Percentiles rank a stretch among this genome's conserved stretches.
These are phyloP conservation scores for Colletotrichum tanaceti DNA, from an alignment of 2,329 filamentous ascomycete species.

Conservation along the genomic window DNA sequence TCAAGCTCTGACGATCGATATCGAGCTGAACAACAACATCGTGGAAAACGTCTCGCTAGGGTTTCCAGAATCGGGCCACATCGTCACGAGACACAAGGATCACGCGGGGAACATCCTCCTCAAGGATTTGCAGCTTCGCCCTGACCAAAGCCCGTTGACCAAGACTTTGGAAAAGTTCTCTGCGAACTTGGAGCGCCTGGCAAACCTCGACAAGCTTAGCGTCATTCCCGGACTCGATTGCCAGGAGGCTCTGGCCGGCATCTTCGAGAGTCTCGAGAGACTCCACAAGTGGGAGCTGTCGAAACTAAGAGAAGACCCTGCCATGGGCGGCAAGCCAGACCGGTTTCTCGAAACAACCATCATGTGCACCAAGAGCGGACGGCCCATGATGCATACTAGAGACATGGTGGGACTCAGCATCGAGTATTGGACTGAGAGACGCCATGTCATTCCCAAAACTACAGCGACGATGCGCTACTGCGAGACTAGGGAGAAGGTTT, in stretches of 20 bases:
- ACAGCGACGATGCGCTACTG: conserved; percentile 53
- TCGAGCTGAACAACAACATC: conserved; percentile 70
- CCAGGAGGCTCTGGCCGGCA: conserved; percentile 79
- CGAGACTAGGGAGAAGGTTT: conserved; percentile 63
- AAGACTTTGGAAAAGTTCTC: conserved; percentile 78
- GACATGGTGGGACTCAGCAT: conserved; percentile 75
- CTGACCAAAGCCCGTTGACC: conserved; percentile 72
- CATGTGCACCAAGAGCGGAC: conserved; percentile 77
- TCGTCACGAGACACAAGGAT: conserved; percentile 69
- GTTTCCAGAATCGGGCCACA: conserved; percentile 69
- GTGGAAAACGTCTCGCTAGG: conserved; percentile 72
- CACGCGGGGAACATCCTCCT: conserved; percentile 74
- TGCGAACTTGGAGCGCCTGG: conserved; percentile 76
- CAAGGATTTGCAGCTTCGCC: conserved; percentile 70
- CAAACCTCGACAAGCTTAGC: conserved; percentile 78
- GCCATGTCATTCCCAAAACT: conserved; percentile 56
- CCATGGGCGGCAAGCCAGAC: conserved; percentile 58
- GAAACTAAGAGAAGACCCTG: conserved; percentile 63
- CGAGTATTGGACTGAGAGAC: conserved; percentile 80
- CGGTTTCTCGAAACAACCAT: conserved; percentile 66
- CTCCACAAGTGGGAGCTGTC: conserved; percentile 79
- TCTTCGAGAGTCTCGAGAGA: conserved; percentile 76
- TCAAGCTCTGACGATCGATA: conserved; percentile 69
- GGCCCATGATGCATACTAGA: conserved; percentile 76
- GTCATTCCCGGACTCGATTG: conserved; percentile 76